Conservation (phyloP, 1,284 basidiomycete species). For the Ceratobasidium sp. region DNA sequence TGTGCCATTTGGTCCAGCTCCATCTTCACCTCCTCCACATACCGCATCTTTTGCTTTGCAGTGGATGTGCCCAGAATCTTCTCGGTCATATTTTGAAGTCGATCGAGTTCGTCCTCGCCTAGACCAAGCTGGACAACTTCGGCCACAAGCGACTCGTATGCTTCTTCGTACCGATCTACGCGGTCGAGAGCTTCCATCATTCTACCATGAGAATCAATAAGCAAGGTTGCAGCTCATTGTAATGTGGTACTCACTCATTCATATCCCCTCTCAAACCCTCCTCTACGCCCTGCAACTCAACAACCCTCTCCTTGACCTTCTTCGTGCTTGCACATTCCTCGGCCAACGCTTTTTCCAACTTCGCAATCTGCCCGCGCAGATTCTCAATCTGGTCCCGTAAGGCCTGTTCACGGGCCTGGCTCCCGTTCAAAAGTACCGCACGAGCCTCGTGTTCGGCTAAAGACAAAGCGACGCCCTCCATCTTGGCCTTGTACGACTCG, state of each 20-base stretch:
- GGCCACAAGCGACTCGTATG: slow-evolving; percentile 24
- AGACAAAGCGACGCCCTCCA: slow-evolving; percentile 11
- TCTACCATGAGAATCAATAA: not conserved
- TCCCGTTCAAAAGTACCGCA: slow-evolving; percentile 34
- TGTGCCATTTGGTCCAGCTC: slow-evolving; percentile 23
- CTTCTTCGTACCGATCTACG: slow-evolving; percentile 39
- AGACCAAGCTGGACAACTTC: slow-evolving; percentile 40
- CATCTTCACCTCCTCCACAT: slow-evolving; percentile 31
- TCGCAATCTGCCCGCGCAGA: slow-evolving; percentile 3
- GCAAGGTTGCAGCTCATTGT: not conserved
- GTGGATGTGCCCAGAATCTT: slow-evolving; percentile 17
- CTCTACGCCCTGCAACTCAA: slow-evolving; percentile 7
- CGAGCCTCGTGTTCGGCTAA: slow-evolving; percentile 41
- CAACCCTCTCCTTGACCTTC: slow-evolving; percentile 4
- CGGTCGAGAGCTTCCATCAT: slow-evolving; percentile 44
- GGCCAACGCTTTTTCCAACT: slow-evolving; percentile 11
- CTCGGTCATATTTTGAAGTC: slow-evolving; percentile 29
- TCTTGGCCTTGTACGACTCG: slow-evolving; percentile 12
- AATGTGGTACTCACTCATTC: slow-evolving; percentile 18
- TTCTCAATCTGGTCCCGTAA: slow-evolving; percentile 31
- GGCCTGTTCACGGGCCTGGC: slow-evolving; percentile 32
- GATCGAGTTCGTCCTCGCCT: slow-evolving; percentile 25
- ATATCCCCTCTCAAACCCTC: slow-evolving; percentile 31
- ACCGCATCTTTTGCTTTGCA: slow-evolving; percentile 36
- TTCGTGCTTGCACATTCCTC: slow-evolving; percentile 2